Evolutionary conservation across 495 filamentous ascomycete genomes (phyloP), one percentile per base, ranked within the genome.

Genomic region (Collariella sp.): DNA sequence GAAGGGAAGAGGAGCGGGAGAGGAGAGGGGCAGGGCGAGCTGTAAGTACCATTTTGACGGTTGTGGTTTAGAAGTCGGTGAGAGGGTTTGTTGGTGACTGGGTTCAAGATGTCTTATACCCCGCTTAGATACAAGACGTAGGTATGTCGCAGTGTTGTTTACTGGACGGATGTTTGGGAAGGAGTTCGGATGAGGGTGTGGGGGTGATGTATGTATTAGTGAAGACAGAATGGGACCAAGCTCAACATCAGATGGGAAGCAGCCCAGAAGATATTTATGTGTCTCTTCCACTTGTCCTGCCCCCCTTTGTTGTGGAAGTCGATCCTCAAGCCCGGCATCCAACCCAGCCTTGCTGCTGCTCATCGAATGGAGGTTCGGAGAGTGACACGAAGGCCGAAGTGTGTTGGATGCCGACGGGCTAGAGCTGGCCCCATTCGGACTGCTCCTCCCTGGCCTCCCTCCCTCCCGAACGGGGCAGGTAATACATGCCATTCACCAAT

Each of bases 41-140:
- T 58, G 69, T 55, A 42, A 72, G 73, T 79, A 79, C 76, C 76
- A 79, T 79, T 74, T 70, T 53, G 51, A n/a, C 41, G 10, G 42
- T 33, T n/a, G 5, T 31, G 3, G 31, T 11, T 1, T 41, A 15
- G 2, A 22, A 6, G 9, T 15, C 18, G 45, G 20, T 4, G 35
- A 39, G 47, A n/a, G n/a, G n/a, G n/a, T n/a, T 16, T 13, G 15
- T 7, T 9, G n/a, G 36, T 36, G 18, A 12, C 0, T 22, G 48
- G 36, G 23, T 41, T 23, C 5, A 18, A 15, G 48, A 16, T 13
- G 7, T 24, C 42, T 50, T 41, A 39, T 39, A 50, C n/a, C 5
- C 5, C 18, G 34, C 13, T 26, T 22, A 22, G 13, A 4, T n/a
- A 1, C 16, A 18, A 4, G 46, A 16, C 15, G 34, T n/a, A 49